Evolutionary conservation across 257 asterid genomes (phyloP).

Genomic region (Paulownia fortunei): DNA sequence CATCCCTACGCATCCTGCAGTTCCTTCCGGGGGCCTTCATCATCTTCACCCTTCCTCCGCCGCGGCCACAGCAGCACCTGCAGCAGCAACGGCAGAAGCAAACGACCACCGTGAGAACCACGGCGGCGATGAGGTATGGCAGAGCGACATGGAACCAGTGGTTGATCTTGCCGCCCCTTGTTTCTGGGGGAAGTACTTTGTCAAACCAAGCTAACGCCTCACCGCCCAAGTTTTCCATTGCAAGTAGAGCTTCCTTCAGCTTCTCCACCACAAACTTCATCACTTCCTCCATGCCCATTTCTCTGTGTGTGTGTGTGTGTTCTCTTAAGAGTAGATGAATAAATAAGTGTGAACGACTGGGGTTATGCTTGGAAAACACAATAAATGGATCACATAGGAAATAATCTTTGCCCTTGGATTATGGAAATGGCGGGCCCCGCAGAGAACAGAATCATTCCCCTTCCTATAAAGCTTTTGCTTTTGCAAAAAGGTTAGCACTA

Average conservation of each 20-base stretch:
- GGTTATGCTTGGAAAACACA: too few relatives aligned
- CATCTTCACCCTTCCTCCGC: conserved; percentile 30
- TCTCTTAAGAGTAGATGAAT: too few relatives aligned
- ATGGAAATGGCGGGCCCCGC: too few relatives aligned
- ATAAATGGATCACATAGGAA: too few relatives aligned
- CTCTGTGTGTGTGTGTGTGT: conserved; percentile 8
- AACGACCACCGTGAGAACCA: not conserved
- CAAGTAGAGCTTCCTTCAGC: conserved; percentile 24
- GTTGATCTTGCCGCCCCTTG: conserved; percentile 38
- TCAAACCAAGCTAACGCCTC: conserved; percentile 38
- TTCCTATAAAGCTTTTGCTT: too few relatives aligned
- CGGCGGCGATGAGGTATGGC: conserved; percentile 15
- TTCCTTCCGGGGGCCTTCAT: conserved; percentile 56
- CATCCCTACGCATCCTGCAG: conserved; percentile 31
- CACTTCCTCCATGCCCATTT: conserved; percentile 23
- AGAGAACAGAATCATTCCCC: too few relatives aligned
- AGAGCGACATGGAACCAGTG: conserved; percentile 18
- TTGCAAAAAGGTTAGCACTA: too few relatives aligned
- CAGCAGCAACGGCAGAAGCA: conserved; percentile 35
- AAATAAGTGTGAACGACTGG: too few relatives aligned
- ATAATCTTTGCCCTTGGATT: too few relatives aligned
- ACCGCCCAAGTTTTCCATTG: conserved; percentile 21
- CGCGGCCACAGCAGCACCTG: conserved; percentile 18
- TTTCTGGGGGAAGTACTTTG: conserved; percentile 40
- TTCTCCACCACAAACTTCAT: conserved; percentile 29